Conservation (phyloP, 1,284 basidiomycete genomes). For the Apiotrichum porosum region DNA sequence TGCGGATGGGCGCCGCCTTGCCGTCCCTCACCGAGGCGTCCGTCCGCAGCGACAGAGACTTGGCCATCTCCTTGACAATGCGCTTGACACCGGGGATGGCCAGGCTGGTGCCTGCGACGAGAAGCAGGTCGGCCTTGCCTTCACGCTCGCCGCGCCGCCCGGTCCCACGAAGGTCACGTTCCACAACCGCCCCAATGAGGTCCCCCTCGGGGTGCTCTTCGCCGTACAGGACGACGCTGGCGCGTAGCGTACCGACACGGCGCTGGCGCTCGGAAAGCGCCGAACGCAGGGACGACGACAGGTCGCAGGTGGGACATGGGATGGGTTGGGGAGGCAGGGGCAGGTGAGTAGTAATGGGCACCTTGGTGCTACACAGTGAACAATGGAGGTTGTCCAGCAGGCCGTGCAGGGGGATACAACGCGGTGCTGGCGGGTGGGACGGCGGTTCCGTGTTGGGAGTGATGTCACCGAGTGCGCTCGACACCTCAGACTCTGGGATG, state of each 20-base stretch:
- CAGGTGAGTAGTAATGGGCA: slow-evolving; percentile 60
- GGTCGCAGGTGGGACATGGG: slow-evolving; percentile 72
- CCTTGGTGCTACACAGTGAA: slow-evolving; percentile 68
- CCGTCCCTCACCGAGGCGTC: slow-evolving; percentile 14
- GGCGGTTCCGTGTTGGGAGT: too few species aligned
- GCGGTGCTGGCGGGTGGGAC: slow-evolving; percentile 49
- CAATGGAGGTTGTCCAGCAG: slow-evolving; percentile 76
- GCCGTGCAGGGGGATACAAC: slow-evolving; percentile 87
- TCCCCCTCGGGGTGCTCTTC: slow-evolving; percentile 84
- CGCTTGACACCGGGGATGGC: slow-evolving; percentile 88
- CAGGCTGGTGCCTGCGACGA: slow-evolving; percentile 87
- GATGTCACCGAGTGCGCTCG: too few species aligned
- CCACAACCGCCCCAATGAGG: slow-evolving; percentile 71
- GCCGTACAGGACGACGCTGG: slow-evolving; percentile 86
- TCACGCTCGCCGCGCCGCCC: slow-evolving; percentile 36
- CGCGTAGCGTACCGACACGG: slow-evolving; percentile 73
- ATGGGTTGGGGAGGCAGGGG: slow-evolving; percentile 57
- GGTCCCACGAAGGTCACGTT: slow-evolving; percentile 65
- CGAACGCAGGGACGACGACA: slow-evolving; percentile 64
- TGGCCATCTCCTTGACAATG: slow-evolving; percentile 85
- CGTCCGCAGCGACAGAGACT: slow-evolving; percentile 57
- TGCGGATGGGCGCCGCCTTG: slow-evolving; percentile 55
- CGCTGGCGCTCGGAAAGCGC: slow-evolving; percentile 73
- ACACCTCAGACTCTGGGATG: neutral
- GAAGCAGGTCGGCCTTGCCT: slow-evolving; percentile 60